Base-by-base conservation (phyloP, 2,329 filamentous ascomycete genomes). In the Kalmusia sp. region DNA sequence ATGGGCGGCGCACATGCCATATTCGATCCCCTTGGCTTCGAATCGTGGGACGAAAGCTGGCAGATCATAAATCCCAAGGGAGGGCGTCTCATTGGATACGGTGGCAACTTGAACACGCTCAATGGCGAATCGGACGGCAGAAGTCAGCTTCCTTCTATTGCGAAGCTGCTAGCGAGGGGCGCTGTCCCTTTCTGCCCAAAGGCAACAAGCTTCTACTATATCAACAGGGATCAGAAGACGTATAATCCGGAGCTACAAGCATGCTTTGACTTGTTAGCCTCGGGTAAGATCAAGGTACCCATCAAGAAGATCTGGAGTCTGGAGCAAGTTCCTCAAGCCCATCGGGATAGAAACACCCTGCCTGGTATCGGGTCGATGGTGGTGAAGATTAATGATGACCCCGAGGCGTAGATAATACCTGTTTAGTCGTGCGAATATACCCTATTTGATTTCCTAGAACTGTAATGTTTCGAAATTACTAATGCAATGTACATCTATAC, bases 41-140 rank as follows among this genome's bases (percentile, higher is more conserved):
- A 82, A 55, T 80, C 78, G 54, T 83, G 73, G 59, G 79, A 82
- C 52, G 80, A 83, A 59, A 79, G 76, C 9, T 82, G 74, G 68
- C 66, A 68, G 3, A 79, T 82, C 33, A 69, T 83, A 2, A 59
- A 59, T 2, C 56, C 43, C 5, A 51, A 50, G 15, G 79, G 78
- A n/a, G 63, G 68, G 0, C 59, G 66, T 74, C 30, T 71, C 7
- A 50, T 72, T 21, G 68, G 64, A 0, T 70, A 64, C 12, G 68
- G 67, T 1, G 65, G 65, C 6, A 70, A 69, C 30, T 52, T 54
- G 17, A 51, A 61, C n/a, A 52, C 59, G 4, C 51, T 70, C 8
- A 66, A 62, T 14, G 66, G 63, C 7, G 52, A 52, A 2, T 31
- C 28, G 17, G 58, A 67, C 39, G 41, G 51, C 4, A 56, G 62